Conservation (phyloP, 768 basidiomycete genomes). For the Leccinum rimulosum region DNA sequence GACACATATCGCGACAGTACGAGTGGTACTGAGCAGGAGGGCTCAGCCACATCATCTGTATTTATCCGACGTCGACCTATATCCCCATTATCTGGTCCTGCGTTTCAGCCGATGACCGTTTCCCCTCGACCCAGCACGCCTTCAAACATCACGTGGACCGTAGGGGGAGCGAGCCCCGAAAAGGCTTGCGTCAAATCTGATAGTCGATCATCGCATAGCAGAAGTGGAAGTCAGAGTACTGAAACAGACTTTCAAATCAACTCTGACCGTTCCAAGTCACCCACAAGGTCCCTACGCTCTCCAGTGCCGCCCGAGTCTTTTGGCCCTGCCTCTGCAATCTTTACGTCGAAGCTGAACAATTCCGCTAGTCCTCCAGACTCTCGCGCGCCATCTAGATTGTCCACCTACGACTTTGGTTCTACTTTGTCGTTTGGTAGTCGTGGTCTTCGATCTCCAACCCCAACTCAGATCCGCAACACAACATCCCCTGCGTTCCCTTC, state of each 20-base stretch:
- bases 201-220: conserved; percentile 41
- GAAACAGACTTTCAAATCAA: conserved; percentile 26
- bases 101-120: conserved; percentile 59
- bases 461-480: conserved; percentile 60
- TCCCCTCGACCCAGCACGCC: conserved; percentile 58
- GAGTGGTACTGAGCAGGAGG: conserved; percentile 40
- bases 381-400: conserved; percentile 48
- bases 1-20: conserved; percentile 43
- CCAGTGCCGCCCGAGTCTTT: conserved; percentile 63
- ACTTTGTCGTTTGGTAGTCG: conserved; percentile 41
- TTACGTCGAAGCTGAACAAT: conserved; percentile 28
- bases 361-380: conserved; percentile 35
- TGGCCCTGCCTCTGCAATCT: conserved; percentile 35
- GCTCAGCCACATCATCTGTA: conserved; percentile 48
- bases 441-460: conserved; percentile 59
- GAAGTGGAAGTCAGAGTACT: conserved; percentile 60
- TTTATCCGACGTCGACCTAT: conserved; percentile 60
- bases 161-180: conserved; percentile 33
- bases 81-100: conserved; percentile 64
- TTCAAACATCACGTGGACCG: conserved; percentile 74
- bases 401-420: conserved; percentile 49
- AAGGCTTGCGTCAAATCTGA: conserved; percentile 31
- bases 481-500: conserved; percentile 43
- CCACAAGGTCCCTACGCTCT: conserved; percentile 50
- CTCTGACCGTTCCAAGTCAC: conserved; percentile 40